Base-by-base conservation (phyloP, 139 green algal species). In the Spirogloea muscicola region DNA sequence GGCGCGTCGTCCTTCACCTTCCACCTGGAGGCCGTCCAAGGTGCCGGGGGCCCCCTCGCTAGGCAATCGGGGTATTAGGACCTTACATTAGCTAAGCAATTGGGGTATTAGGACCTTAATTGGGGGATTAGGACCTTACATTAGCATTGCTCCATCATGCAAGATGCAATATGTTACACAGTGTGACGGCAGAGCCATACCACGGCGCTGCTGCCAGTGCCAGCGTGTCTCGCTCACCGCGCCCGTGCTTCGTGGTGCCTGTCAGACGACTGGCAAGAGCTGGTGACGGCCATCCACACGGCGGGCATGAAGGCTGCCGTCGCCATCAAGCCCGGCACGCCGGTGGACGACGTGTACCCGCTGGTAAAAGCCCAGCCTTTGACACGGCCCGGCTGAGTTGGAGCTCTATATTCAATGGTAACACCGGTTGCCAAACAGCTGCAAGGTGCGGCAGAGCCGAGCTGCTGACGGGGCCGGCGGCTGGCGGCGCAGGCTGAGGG, bases 1-100 rank as follows among this genome's bases (percentile, higher is more conserved):
- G 93, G 92, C 7, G 92, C 91, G 2, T 74, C 86, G 64, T 91
- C 91, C 82, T 93, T 93, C 82, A 96, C 91, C 0, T 97, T 97
- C 84, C 92, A 97, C 68, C 66, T 96, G 13, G 92, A 97, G 71
- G 83, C 86, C 10, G 72, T 40, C 55, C 59, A 6, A 31, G 49
- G 64, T 43, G 46, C 34, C n/a, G 25, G 41, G 31, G 27, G 33
- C 31, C 2, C 27, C 13, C 39, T n/a, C 3, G 4, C 5, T 4
- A 1, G 5, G 55, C 5, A 31, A 63, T 34, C 3, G 1, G 21
- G 27, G 55, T 31, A 33, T 33, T 63, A 43, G 55, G 55, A 16
- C 41, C 13, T 3, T 4, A 3, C n/a, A 38, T 33, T 25, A 25
- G n/a, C 39, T 60, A 18, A 18, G 51, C 51, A 60, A 10, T 52